Evolutionary conservation across 352 stramenopile species (phyloP), one percentile per base, ranked within the genome.

Genomic region (Globisporangium camurandrum): DNA sequence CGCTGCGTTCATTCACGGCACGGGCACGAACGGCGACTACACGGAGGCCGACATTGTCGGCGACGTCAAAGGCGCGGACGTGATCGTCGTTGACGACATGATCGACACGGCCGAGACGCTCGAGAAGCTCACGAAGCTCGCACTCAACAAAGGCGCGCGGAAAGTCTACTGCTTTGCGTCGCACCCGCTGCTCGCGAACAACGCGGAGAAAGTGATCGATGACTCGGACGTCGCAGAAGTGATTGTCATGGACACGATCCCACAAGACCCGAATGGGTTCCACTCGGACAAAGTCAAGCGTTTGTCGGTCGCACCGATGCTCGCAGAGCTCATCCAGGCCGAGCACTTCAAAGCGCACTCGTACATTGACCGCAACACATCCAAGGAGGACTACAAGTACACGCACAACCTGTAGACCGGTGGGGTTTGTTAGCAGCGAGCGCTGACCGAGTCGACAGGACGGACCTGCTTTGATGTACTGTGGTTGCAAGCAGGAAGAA

Each of bases 1-100:
- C 38, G 84, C 82, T 2, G 76, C 85, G 40, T 92, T 87, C 62
- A 90, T 93, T 57, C 80, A 84, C 46, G 84, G 77, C 37, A 83
- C 70, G 9, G 69, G 74, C 45, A 58, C 59, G 39, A 64, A 67
- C 37, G 70, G 70, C 20, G 74, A 87, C 47, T 69, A 71, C 54
- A 77, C 71, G n/a, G 61, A 64, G n/a, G 71, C 79, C 1, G 79
- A 95, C 47, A 88, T 97, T 46, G 77, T 97, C 17, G 87, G 87
- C 17, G 83, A 97, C 38, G 75, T 97, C 19, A 75, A 88, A 26
- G 87, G 84, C 23, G 75, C 77, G 26, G 86, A 96, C 53, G 84
- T 95, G 36, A 93, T 97, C 56, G 79, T 97, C 34, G 86, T 97
- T 24, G 89, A 97, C 60, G 88, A 97, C 62, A 69, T 97, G 47